These are phyloP conservation scores for Mycena albidolilacea DNA, from an alignment of 768 basidiomycete species.

Conservation along the genomic window DNA sequence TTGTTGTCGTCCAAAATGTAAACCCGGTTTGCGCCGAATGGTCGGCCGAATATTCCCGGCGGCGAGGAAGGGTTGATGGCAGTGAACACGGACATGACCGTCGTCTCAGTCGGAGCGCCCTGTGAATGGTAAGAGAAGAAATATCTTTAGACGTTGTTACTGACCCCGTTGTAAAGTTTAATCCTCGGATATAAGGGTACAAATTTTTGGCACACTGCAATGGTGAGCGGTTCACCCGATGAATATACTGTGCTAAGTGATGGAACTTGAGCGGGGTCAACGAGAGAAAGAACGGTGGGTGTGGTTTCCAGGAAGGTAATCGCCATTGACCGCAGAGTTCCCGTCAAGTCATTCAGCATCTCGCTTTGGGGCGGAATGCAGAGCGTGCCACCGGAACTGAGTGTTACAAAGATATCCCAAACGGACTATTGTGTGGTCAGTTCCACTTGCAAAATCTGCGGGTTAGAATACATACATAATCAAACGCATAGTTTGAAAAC, in stretches of 20 bases:
- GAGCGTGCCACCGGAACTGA: slow-evolving; percentile 10
- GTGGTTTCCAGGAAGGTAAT: slow-evolving; percentile 19
- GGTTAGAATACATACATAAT: slow-evolving; percentile 6
- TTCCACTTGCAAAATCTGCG: not conserved
- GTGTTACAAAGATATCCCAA: slow-evolving; percentile 20
- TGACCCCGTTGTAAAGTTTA: slow-evolving; percentile 2
- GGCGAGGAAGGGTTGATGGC: not conserved
- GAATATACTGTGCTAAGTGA: slow-evolving; percentile 9
- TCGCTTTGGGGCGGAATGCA: slow-evolving; percentile 3
- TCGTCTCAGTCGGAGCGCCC: not conserved
- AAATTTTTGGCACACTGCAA: not conserved
- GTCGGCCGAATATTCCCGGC: slow-evolving; percentile 15
- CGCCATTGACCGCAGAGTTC: slow-evolving; percentile 4
- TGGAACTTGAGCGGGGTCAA: slow-evolving; percentile 8
- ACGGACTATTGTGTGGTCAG: slow-evolving; percentile 7
- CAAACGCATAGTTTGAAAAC: slow-evolving; percentile 25
- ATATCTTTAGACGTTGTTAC: too few species aligned
- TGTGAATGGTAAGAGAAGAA: too few species aligned
- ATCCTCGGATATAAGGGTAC: not conserved
- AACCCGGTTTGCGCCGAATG: slow-evolving; percentile 16
- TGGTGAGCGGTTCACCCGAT: slow-evolving; percentile 14
- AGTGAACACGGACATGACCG: slow-evolving; percentile 21
- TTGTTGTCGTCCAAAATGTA: slow-evolving; percentile 3
- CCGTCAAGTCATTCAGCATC: slow-evolving; percentile 20
- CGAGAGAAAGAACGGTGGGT: slow-evolving; percentile 18